These are phyloP conservation scores for Bipolaris oryzae DNA, from an alignment of 2,329 filamentous ascomycete genomes.

Conservation along the genomic window DNA sequence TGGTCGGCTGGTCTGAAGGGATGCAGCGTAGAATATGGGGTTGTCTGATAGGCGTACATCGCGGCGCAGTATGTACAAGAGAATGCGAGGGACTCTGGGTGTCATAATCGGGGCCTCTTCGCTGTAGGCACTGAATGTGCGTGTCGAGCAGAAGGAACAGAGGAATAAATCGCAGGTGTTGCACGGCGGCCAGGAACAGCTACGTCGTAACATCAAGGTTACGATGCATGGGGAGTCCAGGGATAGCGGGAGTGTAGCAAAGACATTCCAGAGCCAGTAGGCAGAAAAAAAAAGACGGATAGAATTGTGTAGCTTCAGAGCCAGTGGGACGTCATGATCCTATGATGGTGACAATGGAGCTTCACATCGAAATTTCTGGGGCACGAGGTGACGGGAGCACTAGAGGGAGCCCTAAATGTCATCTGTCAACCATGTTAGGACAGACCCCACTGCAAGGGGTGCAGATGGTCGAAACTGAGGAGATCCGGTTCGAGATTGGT, in stretches of 20 bases:
- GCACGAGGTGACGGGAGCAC: conserved; percentile 28
- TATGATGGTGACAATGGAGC: conserved; percentile 24
- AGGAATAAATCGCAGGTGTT: conserved; percentile 34
- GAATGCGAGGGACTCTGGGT: conserved; percentile 50
- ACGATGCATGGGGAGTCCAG: conserved; percentile 20
- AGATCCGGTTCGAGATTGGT: conserved; percentile 35
- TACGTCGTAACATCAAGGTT: conserved; percentile 42
- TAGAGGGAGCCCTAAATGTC: conserved; percentile 30
- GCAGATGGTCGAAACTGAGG: conserved; percentile 33
- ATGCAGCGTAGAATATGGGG: conserved; percentile 68
- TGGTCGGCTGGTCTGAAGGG: conserved; percentile 31
- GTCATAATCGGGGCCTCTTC: conserved; percentile 29
- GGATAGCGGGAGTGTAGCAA: conserved; percentile 9
- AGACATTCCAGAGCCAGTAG: conserved; percentile 30
- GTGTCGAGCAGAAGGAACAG: conserved; percentile 33
- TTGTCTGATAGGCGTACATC: conserved; percentile 78
- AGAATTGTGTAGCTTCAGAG: conserved; percentile 10
- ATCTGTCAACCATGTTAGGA: conserved; percentile 34
- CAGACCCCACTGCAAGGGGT: conserved; percentile 23
- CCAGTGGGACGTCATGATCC: conserved; percentile 32
- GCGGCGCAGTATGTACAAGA: conserved; percentile 74
- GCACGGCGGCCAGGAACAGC: conserved; percentile 39
- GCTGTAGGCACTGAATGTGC: conserved; percentile 18
- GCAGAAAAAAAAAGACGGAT: conserved; percentile 10
- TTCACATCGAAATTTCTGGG: conserved; percentile 29